Evolutionary conservation across 164 flowering plant species (phyloP), one percentile per base, ranked within the genome.

Genomic region (Berberis vulgaris): DNA sequence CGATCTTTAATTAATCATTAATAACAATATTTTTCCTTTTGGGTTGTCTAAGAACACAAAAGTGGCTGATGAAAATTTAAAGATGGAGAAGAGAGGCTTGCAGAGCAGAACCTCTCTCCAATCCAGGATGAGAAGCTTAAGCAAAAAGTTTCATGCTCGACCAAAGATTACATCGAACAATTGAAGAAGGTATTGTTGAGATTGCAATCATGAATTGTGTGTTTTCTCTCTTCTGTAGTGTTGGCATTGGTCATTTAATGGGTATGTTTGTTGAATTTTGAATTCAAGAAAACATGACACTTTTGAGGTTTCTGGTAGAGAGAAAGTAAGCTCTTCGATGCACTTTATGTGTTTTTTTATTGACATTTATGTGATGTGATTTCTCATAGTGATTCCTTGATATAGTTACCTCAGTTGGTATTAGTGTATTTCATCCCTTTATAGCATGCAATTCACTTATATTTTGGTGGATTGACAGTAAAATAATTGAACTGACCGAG

Each of bases 231-330:
- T 44, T 41, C 64, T 9, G 5, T 63, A 59, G 26, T 4, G 38
- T 49, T 5, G 50, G 10, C 38, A 1, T 67, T 10, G 55, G 13
- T 52, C 13, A 52, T 26, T 52, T 10, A 52, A 38, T 70, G 47
- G 38, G 40, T 60, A 26, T 41, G 49, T 65, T 64, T 64, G 13
- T 62, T 10, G 13, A 65, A 43, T 13, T 59, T 59, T 79, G 60
- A 45, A 64, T 26, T 9, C 88, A 86, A 93, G 93, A 87, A 70
- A 85, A 81, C 38, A 49, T 57, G 68, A 70, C 72, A n/a, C 68
- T 88, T 71, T 52, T 72, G 77, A 74, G 72, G 72, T 81, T 85
- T 64, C 61, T 89, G 54, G 81, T 75, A 52, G 89, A 89, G 49
- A 82, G 81, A 69, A 78, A 84, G 93, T 85, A 85, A 52, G 13